These are phyloP conservation scores for Penicillium steckii DNA, from an alignment of 495 filamentous ascomycete genomes.

Conservation along the genomic window DNA sequence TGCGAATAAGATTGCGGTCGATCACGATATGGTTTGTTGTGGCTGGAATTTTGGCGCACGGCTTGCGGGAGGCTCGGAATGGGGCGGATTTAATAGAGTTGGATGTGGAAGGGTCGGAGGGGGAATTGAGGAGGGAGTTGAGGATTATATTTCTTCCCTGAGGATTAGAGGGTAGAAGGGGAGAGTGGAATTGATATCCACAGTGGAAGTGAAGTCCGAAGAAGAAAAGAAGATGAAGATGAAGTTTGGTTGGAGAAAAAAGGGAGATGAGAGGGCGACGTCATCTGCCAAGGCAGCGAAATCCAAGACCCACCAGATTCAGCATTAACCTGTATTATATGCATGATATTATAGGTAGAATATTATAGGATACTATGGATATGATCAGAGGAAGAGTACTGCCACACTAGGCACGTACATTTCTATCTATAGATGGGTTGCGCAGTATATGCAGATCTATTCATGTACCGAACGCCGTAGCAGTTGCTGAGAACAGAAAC, in stretches of 20 bases:
- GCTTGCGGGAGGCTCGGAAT: neutral
- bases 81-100: neutral
- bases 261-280: slow-evolving; percentile 1
- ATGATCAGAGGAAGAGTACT: too few relatives aligned
- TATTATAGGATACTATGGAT: too few relatives aligned
- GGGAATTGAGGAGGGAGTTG: too few relatives aligned
- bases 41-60: slow-evolving; percentile 7
- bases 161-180: neutral
- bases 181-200: too few relatives aligned
- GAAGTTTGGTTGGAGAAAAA: neutral
- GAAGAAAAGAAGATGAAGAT: neutral
- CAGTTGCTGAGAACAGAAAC: slow-evolving; percentile 3
- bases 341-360: neutral
- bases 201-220: neutral
- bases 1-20: slow-evolving; percentile 10
- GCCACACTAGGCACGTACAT: too few relatives aligned
- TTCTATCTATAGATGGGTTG: too few relatives aligned
- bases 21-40: slow-evolving; percentile 6
- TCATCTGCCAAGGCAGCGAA: slow-evolving; percentile 20
- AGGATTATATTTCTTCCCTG: neutral
- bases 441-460: too few relatives aligned
- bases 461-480: slow-evolving; percentile 7
- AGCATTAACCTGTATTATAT: too few relatives aligned
- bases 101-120: neutral
- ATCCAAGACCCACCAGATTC: neutral